Evolutionary conservation across 2,329 filamentous ascomycete genomes (phyloP), one percentile per base, ranked within the genome.

Genomic region (Helotiales sp.): DNA sequence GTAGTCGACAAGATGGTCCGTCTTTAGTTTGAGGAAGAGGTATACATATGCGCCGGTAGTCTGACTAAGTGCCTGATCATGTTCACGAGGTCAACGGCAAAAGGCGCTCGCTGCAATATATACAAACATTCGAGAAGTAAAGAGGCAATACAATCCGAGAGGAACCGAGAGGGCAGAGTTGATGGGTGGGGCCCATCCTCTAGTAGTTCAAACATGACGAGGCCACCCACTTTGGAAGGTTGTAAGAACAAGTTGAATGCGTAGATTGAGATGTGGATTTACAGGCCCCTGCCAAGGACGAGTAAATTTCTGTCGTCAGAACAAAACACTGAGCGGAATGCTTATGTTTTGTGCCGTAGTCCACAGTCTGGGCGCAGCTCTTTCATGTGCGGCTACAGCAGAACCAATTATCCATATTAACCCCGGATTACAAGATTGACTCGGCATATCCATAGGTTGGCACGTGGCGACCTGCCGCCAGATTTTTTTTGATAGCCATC

Each of bases 321-420:
- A 55, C 17, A 56, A 64, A 59, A 64, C 49, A 59, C 47, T 50
- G 66, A 58, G 55, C 66, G 62, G 69, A 55, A 68, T 67, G 64
- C 59, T 64, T 49, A 31, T 59, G 61, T 49, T 48, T 53, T 33
- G 51, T 55, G 48, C 47, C 52, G 54, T 27, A 42, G 24, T 29
- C 54, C 30, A 40, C 48, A 58, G 55, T 40, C 50, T 50, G 55
- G n/a, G n/a, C 24, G 42, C 36, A 56, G 36, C 10, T 50, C 31
- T 52, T 46, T 55, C 49, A 58, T 44, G 40, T 58, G 55, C 48
- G 34, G 52, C 55, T 61, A 56, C 52, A 34, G 31, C 9, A 34
- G 27, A 50, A 31, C 55, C 40, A 48, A 58, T 58, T 58, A 61
- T 57, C 56, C 62, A 63, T 33, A 63, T 63, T 61, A 50, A 56